Evolutionary conservation across 345 rosid genomes (phyloP), one percentile per base, ranked within the genome.

Genomic region (Aurinia saxatilis): DNA sequence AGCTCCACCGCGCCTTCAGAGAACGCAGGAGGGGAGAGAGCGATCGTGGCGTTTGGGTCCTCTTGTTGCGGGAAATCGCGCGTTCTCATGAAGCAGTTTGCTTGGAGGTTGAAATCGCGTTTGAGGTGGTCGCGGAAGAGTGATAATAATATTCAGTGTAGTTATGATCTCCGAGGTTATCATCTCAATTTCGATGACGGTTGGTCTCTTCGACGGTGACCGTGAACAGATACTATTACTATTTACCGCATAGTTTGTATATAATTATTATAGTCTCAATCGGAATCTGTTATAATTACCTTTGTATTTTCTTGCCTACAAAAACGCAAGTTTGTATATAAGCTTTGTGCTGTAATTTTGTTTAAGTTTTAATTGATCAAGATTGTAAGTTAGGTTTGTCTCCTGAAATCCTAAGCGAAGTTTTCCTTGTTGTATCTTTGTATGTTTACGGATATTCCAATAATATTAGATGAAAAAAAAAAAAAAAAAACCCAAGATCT

Each of bases 151-250:
- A 45, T 65, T 68, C 71, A 65, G 65, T 78, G 38, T 72, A 72
- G 71, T 56, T 78, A 75, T 61, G 82, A 75, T 60, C 68, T 72
- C 5, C 54, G 57, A 16, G 72, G 77, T 50, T 78, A 78, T 65
- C 63, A 74, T 68, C 71, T 75, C 1, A 78, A 78, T 55, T 78
- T 78, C 7, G 79, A 78, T 40, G 82, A 75, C 2, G 79, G 77
- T 53, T 57, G 66, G 66, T 65, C 75, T 34, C 34, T 48, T 12
- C 54, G 65, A 42, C 35, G 71, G 15, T 71, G 61, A 65, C 0
- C 8, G n/a, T n/a, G 52, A 12, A 16, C 6, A 13, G 0, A 17
- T 17, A 27, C 6, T 10, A 12, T 35, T 17, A 7, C 16, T 50
- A 9, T 38, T 31, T 62, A 49, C 34, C 60, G 12, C 50, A 7